phyloP scores from a whole-genome alignment of 495 filamentous ascomycete genomes.

The Evansstolkia leycettana region DNA sequence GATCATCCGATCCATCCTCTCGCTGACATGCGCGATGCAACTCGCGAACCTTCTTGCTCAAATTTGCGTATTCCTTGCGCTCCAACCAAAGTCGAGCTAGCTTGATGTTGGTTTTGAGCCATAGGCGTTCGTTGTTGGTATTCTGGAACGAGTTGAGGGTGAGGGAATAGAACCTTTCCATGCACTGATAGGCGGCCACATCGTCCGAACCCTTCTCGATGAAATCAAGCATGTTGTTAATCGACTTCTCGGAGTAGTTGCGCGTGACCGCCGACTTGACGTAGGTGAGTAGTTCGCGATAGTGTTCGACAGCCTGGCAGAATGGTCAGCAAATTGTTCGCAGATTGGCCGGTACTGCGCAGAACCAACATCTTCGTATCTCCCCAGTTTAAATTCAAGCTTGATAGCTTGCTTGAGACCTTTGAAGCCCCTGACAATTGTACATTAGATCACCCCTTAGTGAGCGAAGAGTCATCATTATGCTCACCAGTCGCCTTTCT shows the following conservation, averaged over 20 bases:
- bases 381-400: conserved; percentile 77
- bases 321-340: conserved; percentile 6
- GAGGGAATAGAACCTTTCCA: conserved; percentile 91
- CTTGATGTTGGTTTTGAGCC: conserved; percentile 98
- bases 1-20: conserved; percentile 83
- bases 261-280: conserved; percentile 94
- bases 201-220: conserved; percentile 89
- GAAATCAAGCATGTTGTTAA: conserved; percentile 98
- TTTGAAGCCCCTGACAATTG: conserved; percentile 68
- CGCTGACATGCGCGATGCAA: conserved; percentile 82
- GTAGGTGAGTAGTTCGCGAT: conserved; percentile 89
- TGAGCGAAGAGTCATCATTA: not conserved
- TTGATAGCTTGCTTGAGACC: conserved; percentile 96
- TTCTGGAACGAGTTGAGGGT: conserved; percentile 91
- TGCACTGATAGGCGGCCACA: conserved; percentile 64
- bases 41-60: conserved; percentile 76
- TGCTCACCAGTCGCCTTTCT: conserved; percentile 82
- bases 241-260: conserved; percentile 98
- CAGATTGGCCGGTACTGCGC: not conserved
- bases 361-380: conserved; percentile 63
- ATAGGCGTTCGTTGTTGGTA: conserved; percentile 93
- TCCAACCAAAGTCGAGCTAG: conserved; percentile 83
- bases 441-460: not conserved
- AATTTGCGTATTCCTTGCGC: conserved; percentile 70
- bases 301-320: conserved; percentile 84